Evolutionary conservation across 1,284 basidiomycete species (phyloP).

Genomic region (Heterobasidion irregulare): DNA sequence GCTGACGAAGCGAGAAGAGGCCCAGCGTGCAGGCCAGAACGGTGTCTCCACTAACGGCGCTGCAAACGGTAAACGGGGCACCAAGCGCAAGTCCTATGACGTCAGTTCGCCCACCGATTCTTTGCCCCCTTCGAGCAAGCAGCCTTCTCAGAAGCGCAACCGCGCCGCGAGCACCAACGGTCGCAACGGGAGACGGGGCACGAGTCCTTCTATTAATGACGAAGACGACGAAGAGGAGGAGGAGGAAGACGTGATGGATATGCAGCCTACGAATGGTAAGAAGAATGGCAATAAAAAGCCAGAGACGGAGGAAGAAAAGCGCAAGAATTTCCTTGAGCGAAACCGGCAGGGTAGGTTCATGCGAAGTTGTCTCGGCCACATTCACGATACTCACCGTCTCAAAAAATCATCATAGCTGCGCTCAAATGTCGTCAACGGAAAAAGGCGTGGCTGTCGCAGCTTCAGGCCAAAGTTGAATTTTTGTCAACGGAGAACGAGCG

Average conservation of each 20-base stretch:
- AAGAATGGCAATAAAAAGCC: slow-evolving; percentile 50
- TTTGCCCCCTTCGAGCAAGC: slow-evolving; percentile 24
- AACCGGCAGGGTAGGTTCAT: slow-evolving; percentile 78
- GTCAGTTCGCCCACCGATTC: slow-evolving; percentile 14
- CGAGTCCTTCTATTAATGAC: slow-evolving; percentile 18
- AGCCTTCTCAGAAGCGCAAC: slow-evolving; percentile 32
- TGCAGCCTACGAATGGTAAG: slow-evolving; percentile 14
- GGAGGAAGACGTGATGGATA: slow-evolving; percentile 35
- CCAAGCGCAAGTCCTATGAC: slow-evolving; percentile 62
- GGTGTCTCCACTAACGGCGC: slow-evolving; percentile 6
- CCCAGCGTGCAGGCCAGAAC: slow-evolving; percentile 30
- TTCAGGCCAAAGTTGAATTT: slow-evolving; percentile 92
- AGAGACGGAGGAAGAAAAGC: slow-evolving; percentile 94
- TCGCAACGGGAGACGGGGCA: slow-evolving; percentile 12
- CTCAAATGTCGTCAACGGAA: slow-evolving; percentile 98
- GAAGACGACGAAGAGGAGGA: slow-evolving; percentile 46
- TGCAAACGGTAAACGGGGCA: slow-evolving; percentile 35
- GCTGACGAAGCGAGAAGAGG: slow-evolving; percentile 89
- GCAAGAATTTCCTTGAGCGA: slow-evolving; percentile 88
- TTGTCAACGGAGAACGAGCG: slow-evolving; percentile 90
- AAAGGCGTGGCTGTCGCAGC: slow-evolving; percentile 91
- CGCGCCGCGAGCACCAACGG: slow-evolving; percentile 7
- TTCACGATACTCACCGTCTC: not conserved
- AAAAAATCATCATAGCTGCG: slow-evolving; percentile 53
- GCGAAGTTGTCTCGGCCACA: not conserved